Base-by-base conservation (phyloP, 2,329 filamentous ascomycete genomes). In the Pyrenochaeta sp. region DNA sequence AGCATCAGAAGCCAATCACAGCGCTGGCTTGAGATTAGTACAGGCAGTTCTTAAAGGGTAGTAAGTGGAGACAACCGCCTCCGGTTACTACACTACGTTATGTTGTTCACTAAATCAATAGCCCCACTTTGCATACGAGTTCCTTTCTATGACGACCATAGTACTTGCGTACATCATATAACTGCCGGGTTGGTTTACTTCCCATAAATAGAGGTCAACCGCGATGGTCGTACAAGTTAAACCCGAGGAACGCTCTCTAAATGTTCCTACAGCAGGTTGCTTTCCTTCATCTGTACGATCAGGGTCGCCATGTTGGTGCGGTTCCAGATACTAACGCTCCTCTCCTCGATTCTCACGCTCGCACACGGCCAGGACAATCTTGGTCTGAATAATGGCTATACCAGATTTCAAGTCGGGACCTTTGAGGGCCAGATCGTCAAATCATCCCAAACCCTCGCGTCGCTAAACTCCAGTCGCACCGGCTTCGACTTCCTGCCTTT, bases 401-500 rank as follows among this genome's bases (percentile, higher is more conserved):
- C 58, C 4, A 55, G 49, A 1, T 64, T 69, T 42, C 46, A 63
- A 32, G 53, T 55, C 6, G 56, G 48, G 2, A 57, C 54, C 13
- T 47, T 71, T 32, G 55, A 57, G 19, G 67, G 60, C 36, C 39
- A 58, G 10, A 58, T 71, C 2, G 65, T 69, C 36, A 65, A 61
- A 22, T 54, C 54, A 5, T 71, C 68, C 2, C 63, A 66, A 37
- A 69, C 66, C 1, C 61, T 71, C 4, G 67, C 67, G 5, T 69
- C 66, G 1, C 52, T 71, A 7, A 68, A 62, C 10, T 64, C 65
- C 6, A 68, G 62, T n/a, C 39, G 52, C 9, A 62, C 64, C 2
- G 44, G 61, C 0, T 87, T 86, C 59, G 83, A 88, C 69, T 88
- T 87, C 61, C 77, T 85, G 2, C 85, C 85, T 0, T 83, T 77